Conservation (phyloP, 2,329 filamentous ascomycete genomes). For the Sporothrix phasma region DNA sequence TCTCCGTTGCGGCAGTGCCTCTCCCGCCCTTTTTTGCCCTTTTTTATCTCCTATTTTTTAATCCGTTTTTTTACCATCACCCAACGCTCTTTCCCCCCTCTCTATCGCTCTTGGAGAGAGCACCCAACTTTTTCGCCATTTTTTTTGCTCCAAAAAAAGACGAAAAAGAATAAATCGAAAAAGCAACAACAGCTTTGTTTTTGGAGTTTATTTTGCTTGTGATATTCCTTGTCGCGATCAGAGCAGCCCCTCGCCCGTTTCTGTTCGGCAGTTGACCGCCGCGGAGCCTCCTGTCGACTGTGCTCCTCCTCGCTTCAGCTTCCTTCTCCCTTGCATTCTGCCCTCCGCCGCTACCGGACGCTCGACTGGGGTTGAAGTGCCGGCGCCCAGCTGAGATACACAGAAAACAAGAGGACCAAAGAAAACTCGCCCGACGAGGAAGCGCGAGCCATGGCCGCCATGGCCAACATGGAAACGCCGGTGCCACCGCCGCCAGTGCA, state of each 20-base stretch:
- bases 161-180: slow-evolving; percentile 15
- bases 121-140: slow-evolving; percentile 11
- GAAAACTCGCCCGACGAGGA: too few relatives aligned
- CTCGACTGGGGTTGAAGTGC: neutral
- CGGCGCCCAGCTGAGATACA: neutral
- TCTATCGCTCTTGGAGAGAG: neutral
- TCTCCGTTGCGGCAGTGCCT: neutral
- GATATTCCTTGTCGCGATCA: neutral
- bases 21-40: neutral
- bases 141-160: slow-evolving; percentile 15
- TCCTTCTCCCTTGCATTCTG: too few relatives aligned
- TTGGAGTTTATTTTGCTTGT: neutral
- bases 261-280: neutral
- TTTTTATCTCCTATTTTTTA: slow-evolving; percentile 9
- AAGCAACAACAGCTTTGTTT: slow-evolving; percentile 1
- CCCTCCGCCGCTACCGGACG: neutral
- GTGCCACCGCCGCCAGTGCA: neutral
- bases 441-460: neutral
- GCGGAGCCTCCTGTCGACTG: neutral
- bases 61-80: neutral
- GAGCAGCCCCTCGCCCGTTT: neutral
- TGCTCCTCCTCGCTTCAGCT: neutral
- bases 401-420: neutral
- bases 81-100: neutral
- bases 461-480: slow-evolving; percentile 4